These are phyloP conservation scores for Rhodamnia argentea DNA, from an alignment of 345 rosid genomes.

Conservation along the genomic window DNA sequence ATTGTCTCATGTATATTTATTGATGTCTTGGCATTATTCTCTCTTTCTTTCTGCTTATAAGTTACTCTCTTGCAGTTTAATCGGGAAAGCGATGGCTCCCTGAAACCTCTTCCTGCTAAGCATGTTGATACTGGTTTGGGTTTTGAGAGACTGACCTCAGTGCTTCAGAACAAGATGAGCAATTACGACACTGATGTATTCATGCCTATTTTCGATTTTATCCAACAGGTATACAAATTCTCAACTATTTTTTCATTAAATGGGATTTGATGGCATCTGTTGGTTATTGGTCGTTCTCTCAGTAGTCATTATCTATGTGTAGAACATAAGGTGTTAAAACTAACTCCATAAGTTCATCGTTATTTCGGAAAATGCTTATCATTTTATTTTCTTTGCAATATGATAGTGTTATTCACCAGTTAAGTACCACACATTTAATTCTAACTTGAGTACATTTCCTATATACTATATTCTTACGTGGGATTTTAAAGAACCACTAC, in stretches of 20 bases:
- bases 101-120: slow-evolving; percentile 87
- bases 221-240: slow-evolving; percentile 42
- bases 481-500: neutral
- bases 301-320: neutral
- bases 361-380: neutral
- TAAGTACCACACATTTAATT: neutral
- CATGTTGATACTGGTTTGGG: slow-evolving; percentile 99
- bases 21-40: neutral
- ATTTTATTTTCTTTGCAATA: neutral
- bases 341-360: neutral
- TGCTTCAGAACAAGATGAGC: slow-evolving; percentile 97
- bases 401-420: neutral
- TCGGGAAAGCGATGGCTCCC: slow-evolving; percentile 79
- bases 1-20: neutral
- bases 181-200: slow-evolving; percentile 97
- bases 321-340: neutral
- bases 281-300: neutral
- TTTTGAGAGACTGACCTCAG: slow-evolving; percentile 85
- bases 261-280: neutral
- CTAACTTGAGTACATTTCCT: neutral
- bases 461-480: neutral
- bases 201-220: slow-evolving; percentile 82
- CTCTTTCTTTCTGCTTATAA: neutral
- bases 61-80: slow-evolving; percentile 49
- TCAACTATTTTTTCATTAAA: neutral